Percentiles rank a stretch among this genome's conserved stretches.
Evolutionary conservation across 2,329 filamentous ascomycete genomes (phyloP).

Genomic region (Pyrenochaeta sp.): DNA sequence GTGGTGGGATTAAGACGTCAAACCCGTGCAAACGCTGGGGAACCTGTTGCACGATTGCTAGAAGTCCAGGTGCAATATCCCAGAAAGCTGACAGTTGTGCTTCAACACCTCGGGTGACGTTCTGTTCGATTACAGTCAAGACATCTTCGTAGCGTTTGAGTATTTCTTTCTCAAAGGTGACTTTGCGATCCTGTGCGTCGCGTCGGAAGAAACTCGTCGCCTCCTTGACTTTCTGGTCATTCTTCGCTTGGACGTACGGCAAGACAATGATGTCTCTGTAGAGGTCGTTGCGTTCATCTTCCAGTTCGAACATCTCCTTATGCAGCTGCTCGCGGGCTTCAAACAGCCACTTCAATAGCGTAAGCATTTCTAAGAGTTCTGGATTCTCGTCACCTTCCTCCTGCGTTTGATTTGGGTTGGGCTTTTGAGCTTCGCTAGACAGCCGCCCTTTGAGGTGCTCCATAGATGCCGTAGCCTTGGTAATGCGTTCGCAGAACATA

Average conservation of each 20-base stretch:
- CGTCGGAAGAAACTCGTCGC: constrained; percentile 83
- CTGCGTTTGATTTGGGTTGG: constrained; percentile 82
- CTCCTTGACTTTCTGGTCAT: constrained; percentile 79
- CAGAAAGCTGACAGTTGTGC: constrained; percentile 94
- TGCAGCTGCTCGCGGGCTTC: constrained; percentile 90
- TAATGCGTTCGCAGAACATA: constrained; percentile 78
- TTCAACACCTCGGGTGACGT: constrained; percentile 87
- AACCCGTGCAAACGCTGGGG: constrained; percentile 69
- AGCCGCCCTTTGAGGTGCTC: constrained; percentile 76
- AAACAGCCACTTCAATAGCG: constrained; percentile 95
- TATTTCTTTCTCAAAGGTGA: constrained; percentile 74
- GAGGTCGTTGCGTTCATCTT: constrained; percentile 84
- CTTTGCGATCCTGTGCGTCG: constrained; percentile 76
- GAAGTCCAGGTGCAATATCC: constrained; percentile 91
- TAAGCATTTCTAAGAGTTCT: constrained; percentile 92
- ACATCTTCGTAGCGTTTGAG: constrained; percentile 79
- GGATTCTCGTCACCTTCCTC: constrained; percentile 96
- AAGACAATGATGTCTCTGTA: constrained; percentile 85
- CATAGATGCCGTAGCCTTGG: constrained; percentile 78
- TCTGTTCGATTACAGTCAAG: constrained; percentile 79
- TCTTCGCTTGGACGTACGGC: constrained; percentile 77
- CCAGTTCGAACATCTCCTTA: constrained; percentile 82
- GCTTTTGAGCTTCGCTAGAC: constrained; percentile 73
- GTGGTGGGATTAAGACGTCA: constrained; percentile 76
- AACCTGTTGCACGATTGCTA: constrained; percentile 80